Evolutionary conservation across 495 filamentous ascomycete species (phyloP).

Genomic region (Hypoxylon fuscum): DNA sequence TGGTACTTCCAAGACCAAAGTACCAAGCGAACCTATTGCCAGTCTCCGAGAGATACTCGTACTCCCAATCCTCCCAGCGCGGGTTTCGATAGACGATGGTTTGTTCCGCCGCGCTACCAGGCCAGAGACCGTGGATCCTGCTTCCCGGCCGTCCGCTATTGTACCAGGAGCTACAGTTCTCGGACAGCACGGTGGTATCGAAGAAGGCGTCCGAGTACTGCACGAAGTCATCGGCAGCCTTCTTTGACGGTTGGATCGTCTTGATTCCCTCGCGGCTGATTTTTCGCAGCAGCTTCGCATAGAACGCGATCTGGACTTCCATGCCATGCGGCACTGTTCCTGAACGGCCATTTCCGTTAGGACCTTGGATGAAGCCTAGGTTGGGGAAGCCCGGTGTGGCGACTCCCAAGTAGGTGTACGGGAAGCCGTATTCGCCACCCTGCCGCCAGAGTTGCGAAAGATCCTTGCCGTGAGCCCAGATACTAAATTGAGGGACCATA

Average conservation of each 20-base stretch:
- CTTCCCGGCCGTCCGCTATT: slow-evolving; percentile 67
- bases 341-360: slow-evolving; percentile 61
- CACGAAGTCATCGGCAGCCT: slow-evolving; percentile 70
- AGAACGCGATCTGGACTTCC: slow-evolving; percentile 66
- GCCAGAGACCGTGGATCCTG: slow-evolving; percentile 71
- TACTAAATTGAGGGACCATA: slow-evolving; percentile 67
- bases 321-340: slow-evolving; percentile 63
- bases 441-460: slow-evolving; percentile 58
- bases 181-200: slow-evolving; percentile 66
- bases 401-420: slow-evolving; percentile 71
- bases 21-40: slow-evolving; percentile 56
- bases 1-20: slow-evolving; percentile 55
- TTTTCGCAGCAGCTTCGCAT: slow-evolving; percentile 72
- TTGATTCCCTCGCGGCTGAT: slow-evolving; percentile 69
- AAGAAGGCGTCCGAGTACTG: slow-evolving; percentile 70
- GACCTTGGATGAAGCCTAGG: slow-evolving; percentile 66
- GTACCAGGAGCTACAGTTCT: slow-evolving; percentile 75
- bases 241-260: slow-evolving; percentile 60
- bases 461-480: slow-evolving; percentile 61
- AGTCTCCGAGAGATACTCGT: slow-evolving; percentile 58
- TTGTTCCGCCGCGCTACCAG: slow-evolving; percentile 67
- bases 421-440: slow-evolving; percentile 62
- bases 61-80: slow-evolving; percentile 79
- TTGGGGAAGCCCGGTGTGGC: slow-evolving; percentile 73
- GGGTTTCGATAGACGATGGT: slow-evolving; percentile 67